These are phyloP conservation scores for Agaricus blazei DNA, from an alignment of 768 basidiomycete genomes.

Conservation along the genomic window DNA sequence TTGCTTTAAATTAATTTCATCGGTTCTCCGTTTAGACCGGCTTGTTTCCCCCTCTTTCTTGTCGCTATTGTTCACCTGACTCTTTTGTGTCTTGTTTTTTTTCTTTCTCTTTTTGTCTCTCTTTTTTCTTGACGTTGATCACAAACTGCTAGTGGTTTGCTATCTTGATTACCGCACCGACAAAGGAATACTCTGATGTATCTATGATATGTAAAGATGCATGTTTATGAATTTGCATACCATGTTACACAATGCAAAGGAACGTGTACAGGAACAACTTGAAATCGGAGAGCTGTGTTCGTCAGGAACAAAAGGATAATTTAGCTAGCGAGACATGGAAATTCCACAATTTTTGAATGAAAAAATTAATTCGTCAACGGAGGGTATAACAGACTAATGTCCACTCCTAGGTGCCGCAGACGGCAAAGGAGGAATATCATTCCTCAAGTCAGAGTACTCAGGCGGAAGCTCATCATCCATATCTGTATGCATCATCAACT, in stretches of 20 bases:
- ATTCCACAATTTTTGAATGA: background rate
- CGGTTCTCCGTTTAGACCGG: conserved; percentile 17
- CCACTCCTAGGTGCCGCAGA: too few relatives aligned
- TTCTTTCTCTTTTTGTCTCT: background rate
- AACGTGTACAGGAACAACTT: background rate
- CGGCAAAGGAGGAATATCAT: too few relatives aligned
- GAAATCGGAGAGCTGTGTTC: background rate
- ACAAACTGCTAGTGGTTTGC: background rate
- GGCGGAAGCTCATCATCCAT: too few relatives aligned
- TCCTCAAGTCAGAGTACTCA: too few relatives aligned
- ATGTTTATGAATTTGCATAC: conserved; percentile 1
- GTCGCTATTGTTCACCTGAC: conserved; percentile 3
- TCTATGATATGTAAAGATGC: conserved; percentile 3
- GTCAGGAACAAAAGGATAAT: background rate
- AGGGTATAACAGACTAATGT: too few relatives aligned
- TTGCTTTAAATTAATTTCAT: conserved; percentile 19
- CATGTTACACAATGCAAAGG: background rate
- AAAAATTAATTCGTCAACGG: background rate
- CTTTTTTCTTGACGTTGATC: conserved; percentile 5
- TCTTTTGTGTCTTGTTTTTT: background rate
- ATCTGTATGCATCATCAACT: too few relatives aligned
- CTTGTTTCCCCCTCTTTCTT: conserved; percentile 8
- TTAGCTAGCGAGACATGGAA: background rate
- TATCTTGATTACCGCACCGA: background rate
- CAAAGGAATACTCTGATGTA: background rate